Evolutionary conservation across 2,329 filamentous ascomycete genomes (phyloP).

Genomic region (Diaporthe sp.): DNA sequence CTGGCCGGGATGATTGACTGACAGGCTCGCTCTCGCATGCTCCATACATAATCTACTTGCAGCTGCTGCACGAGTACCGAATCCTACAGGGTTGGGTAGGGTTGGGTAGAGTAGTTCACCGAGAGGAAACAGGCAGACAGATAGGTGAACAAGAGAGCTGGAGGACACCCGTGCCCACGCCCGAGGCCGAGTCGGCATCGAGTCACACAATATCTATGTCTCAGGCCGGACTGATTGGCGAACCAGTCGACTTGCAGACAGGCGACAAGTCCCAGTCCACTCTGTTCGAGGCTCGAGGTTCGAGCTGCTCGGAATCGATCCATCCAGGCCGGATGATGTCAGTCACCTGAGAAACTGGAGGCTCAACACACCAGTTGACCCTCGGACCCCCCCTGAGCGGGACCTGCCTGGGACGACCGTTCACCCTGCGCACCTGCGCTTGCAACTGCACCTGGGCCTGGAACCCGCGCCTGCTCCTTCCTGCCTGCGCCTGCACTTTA

Average conservation of each 20-base stretch:
- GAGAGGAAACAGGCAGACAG: not conserved
- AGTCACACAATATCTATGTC: conserved; percentile 37
- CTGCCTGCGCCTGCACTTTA: conserved; percentile 23
- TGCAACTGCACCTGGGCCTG: not conserved
- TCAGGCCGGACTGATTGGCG: not conserved
- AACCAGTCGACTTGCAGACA: not conserved
- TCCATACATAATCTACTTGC: conserved; percentile 6
- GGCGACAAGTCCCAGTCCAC: not conserved
- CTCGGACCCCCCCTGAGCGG: not conserved
- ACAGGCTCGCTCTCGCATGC: not conserved
- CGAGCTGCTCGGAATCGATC: not conserved
- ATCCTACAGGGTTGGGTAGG: not conserved
- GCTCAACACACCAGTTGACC: conserved; percentile 29
- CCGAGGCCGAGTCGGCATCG: conserved; percentile 7
- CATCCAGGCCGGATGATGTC: conserved; percentile 10
- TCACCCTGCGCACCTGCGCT: conserved; percentile 28
- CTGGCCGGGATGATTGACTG: not conserved
- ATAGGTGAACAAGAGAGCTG: not conserved
- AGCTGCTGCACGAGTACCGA: not conserved
- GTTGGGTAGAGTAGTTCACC: not conserved
- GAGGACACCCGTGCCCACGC: not conserved
- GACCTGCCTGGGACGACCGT: not conserved
- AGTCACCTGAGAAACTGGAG: conserved; percentile 25
- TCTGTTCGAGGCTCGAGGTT: not conserved
- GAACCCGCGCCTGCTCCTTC: conserved; percentile 1